Conservation (phyloP, 805 yeast species). For the Yarrowia yakushimensis region DNA sequence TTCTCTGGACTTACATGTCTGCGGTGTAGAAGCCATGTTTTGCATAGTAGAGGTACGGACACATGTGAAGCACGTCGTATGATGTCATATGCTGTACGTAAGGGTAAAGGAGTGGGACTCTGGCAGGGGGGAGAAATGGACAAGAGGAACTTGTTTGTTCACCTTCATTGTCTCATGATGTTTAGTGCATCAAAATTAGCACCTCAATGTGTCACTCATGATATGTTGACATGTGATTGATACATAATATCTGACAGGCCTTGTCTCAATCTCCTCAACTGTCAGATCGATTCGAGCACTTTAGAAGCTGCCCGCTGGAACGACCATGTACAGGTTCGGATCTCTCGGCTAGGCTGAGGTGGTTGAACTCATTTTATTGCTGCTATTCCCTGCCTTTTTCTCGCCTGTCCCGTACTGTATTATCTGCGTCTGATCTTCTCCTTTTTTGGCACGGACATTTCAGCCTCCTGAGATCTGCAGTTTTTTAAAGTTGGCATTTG, state of each 20-base stretch:
- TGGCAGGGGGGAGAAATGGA: not conserved
- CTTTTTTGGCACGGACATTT: not conserved
- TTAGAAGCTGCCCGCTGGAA: too few species aligned
- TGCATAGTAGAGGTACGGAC: not conserved
- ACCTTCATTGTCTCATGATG: not conserved
- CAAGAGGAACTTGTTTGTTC: not conserved
- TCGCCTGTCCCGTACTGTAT: not conserved
- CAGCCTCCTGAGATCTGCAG: slow-evolving; percentile 3
- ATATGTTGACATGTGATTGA: too few species aligned
- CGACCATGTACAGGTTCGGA: too few species aligned
- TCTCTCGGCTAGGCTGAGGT: not conserved
- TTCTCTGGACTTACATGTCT: not conserved
- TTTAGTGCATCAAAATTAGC: too few species aligned
- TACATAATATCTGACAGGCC: not conserved
- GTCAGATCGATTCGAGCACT: too few species aligned
- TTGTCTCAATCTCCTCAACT: not conserved
- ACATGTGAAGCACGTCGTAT: not conserved
- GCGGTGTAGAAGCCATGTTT: not conserved
- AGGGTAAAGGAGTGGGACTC: not conserved
- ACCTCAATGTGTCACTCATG: too few species aligned
- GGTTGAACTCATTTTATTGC: not conserved
- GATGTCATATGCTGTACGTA: not conserved
- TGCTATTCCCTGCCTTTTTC: not conserved
- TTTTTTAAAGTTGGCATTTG: not conserved
- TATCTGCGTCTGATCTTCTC: not conserved